phyloP scores from a whole-genome alignment of 2,329 filamentous ascomycete species.

The Colletotrichum tropicale region DNA sequence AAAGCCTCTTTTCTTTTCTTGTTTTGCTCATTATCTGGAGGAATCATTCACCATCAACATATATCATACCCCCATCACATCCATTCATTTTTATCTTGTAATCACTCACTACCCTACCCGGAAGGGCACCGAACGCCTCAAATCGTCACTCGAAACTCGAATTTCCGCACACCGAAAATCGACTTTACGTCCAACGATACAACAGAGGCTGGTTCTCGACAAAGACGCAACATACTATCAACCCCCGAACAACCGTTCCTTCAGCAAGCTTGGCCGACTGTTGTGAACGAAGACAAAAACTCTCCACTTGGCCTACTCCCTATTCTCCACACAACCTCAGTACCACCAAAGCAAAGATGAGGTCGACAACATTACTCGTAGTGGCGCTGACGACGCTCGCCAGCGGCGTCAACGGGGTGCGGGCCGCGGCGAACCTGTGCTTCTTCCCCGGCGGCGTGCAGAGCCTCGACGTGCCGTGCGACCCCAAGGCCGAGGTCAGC shows the following conservation, averaged over 20 bases:
- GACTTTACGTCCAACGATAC: background rate
- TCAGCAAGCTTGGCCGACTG: background rate
- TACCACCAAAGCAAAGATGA: background rate
- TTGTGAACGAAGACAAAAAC: background rate
- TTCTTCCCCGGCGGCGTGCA: constrained; percentile 18
- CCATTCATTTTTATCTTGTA: background rate
- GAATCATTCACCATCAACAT: background rate
- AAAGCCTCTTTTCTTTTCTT: background rate
- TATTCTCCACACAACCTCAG: background rate
- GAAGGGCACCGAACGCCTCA: background rate
- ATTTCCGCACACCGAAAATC: background rate
- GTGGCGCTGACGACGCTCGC: background rate
- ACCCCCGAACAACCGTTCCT: background rate
- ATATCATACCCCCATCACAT: background rate
- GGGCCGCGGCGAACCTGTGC: constrained; percentile 12
- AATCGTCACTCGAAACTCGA: background rate
- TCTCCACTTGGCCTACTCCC: background rate
- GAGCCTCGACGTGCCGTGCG: constrained; percentile 13
- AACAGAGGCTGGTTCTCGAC: constrained; percentile 14
- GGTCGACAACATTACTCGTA: background rate
- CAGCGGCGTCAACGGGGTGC: background rate
- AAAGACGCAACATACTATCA: background rate
- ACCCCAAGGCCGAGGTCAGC: constrained; percentile 15
- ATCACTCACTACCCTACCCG: background rate
- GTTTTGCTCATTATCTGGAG: background rate